phyloP scores from a whole-genome alignment of 768 basidiomycete species.

The Sistotremastrum niveocremeum region DNA sequence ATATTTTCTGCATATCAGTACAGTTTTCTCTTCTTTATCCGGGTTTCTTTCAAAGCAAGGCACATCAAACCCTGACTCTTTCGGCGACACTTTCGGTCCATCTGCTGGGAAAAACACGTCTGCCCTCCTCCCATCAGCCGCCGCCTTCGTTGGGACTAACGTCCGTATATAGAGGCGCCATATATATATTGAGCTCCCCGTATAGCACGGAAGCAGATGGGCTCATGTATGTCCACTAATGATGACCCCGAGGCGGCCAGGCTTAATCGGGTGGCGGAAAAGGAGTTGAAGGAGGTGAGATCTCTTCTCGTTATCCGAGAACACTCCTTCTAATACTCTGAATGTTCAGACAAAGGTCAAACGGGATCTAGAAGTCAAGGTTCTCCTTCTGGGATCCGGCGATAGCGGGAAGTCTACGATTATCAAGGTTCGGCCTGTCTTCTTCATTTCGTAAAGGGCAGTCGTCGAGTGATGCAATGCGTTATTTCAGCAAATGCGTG shows the following conservation, averaged over 20 bases:
- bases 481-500: constrained; percentile 74
- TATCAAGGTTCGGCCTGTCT: constrained; percentile 46
- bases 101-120: no score
- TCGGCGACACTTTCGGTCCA: no score
- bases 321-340: neutral
- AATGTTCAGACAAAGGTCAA: constrained; percentile 52
- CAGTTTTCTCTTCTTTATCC: no score
- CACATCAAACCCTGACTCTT: no score
- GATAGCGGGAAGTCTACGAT: constrained; percentile 91
- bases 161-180: no score
- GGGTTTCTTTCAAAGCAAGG: no score
- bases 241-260: constrained; percentile 62
- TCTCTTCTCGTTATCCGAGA: neutral
- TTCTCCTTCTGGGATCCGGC: constrained; percentile 82
- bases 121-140: no score
- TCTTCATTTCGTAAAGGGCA: neutral
- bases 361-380: constrained; percentile 65
- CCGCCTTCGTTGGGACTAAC: no score
- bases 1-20: no score
- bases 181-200: no score
- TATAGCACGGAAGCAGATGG: constrained; percentile 31
- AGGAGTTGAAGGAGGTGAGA: constrained; percentile 61
- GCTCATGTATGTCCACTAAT: constrained; percentile 62
- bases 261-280: constrained; percentile 58
- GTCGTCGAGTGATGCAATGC: neutral